phyloP scores from a whole-genome alignment of 2,329 filamentous ascomycete genomes.

The Capronia epimyces region DNA sequence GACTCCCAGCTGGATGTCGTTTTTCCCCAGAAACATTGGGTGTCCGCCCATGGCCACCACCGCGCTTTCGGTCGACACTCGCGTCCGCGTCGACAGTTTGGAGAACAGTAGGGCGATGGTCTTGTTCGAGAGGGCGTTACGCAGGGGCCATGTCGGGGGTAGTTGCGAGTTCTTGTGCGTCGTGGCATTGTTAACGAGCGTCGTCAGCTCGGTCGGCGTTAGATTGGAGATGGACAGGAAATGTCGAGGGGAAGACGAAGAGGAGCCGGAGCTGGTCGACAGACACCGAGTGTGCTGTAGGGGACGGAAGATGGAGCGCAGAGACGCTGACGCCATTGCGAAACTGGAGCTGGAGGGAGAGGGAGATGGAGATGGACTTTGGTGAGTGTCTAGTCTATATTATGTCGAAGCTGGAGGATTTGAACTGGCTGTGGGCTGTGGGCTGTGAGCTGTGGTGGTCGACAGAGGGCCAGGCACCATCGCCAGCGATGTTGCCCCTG shows the following conservation, averaged over 20 bases:
- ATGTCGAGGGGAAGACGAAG: slow-evolving; percentile 69
- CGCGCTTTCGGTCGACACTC: slow-evolving; percentile 88
- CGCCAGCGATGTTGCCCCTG: slow-evolving; percentile 6
- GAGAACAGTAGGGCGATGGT: slow-evolving; percentile 94
- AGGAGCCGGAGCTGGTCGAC: slow-evolving; percentile 35
- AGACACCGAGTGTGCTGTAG: slow-evolving; percentile 11
- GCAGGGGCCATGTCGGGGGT: slow-evolving; percentile 53
- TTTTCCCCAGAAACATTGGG: slow-evolving; percentile 92
- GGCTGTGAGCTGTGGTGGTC: no score
- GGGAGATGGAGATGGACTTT: no score
- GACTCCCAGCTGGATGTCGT: slow-evolving; percentile 90
- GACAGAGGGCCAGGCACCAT: slow-evolving; percentile 1
- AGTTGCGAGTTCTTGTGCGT: slow-evolving; percentile 73
- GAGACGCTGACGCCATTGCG: slow-evolving; percentile 14
- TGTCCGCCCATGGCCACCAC: slow-evolving; percentile 84
- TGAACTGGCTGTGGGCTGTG: no score
- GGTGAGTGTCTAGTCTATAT: no score
- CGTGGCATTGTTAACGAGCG: slow-evolving; percentile 75
- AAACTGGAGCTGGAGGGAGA: background rate
- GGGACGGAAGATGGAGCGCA: slow-evolving; percentile 14
- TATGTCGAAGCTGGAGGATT: no score
- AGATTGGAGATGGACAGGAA: slow-evolving; percentile 88
- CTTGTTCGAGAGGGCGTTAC: slow-evolving; percentile 61
- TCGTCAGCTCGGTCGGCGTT: slow-evolving; percentile 69
- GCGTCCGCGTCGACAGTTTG: slow-evolving; percentile 89